Base-by-base conservation (phyloP, 257 asterid species). In the Henckelia pumila region DNA sequence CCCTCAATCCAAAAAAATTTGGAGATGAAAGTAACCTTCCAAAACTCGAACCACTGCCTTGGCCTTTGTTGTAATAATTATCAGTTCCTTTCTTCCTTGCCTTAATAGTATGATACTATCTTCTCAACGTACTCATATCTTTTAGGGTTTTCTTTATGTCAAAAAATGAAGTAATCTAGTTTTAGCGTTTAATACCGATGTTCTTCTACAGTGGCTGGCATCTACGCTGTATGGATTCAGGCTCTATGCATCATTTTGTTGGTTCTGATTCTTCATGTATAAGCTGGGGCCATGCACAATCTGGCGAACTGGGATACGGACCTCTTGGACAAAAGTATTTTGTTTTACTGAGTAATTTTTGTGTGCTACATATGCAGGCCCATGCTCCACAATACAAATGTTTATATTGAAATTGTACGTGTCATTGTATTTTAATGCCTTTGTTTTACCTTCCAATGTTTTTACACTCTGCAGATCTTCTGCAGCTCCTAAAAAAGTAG, bases 231-330 rank as follows among this genome's bases (percentile, higher is more conserved):
- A 94, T 94, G 97, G 92, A 94, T 81, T 94, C 99, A 20, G 99
- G 99, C 75, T 16, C 73, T 67, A 77, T 69, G 80, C 97, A 91
- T 77, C 97, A 94, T 82, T 94, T 94, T 71, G 99, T 94, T 33
- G 99, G 97, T 76, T 96, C 99, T 76, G 99, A 94, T 83, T 86
- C 97, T 63, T 94, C 97, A 3, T 94, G 99, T 65, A 94, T 94
- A 67, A 94, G 99, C 74, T 94, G 99, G 99, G 99, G 99, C 47
- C 97, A 79, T 24, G 96, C 95, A 2, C 95, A 88, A 75, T 85
- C 88, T 61, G 99, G 98, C 63, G 98, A 94, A 83, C 90, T 94
- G 61, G 99, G 99, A 73, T 91, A 94, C 76, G 99, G 96, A 62
- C 98, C 98, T 44, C 57, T 62, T 56, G 96, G 86, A 47, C 99